Evolutionary conservation across 768 basidiomycete species (phyloP), one percentile per base, ranked within the genome.

Genomic region (Mycena leptocephala): DNA sequence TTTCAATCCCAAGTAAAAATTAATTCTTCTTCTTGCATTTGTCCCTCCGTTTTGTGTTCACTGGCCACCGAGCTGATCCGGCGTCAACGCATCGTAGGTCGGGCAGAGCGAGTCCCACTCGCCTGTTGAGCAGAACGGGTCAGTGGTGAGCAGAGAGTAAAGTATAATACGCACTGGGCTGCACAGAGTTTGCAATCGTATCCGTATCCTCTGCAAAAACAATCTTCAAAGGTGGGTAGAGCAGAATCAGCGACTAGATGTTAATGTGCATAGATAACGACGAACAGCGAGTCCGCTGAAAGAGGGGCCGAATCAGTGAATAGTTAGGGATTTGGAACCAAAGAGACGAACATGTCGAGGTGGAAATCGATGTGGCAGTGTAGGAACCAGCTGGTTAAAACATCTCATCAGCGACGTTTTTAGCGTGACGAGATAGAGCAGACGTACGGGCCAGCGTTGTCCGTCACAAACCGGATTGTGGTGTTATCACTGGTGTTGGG

Each of bases 401-500:
- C 35, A 13, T 41, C 16, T 53, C n/a, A 41, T n/a, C 63, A 51
- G 65, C 63, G 26, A 5, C 18, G 9, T 20, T 8, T 46, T 33
- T 20, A 61, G 30, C 39, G n/a, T 46, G 22, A 32, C 28, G n/a
- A 13, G 35, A 33, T 30, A 30, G 28, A 48, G 59, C n/a, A 41
- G 14, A 90, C 84, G 90, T 92, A 93, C 8, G 91, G 90, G 5
- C 94, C 94, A 1, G 93, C 83, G 82, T 95, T 95, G 79, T 95
- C 91, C 1, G 94, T 93, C 35, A 82, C 82, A 85, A 93, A 95
- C 63, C 93, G 90, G 55, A 95, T 85, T 0, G 90, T 90, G 35
- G 90, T 88, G n/a, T n/a, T n/a, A n/a, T n/a, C n/a, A n/a, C n/a
- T n/a, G n/a, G n/a, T n/a, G n/a, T n/a, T n/a, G n/a, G 24, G 2